phyloP scores from a whole-genome alignment of 495 filamentous ascomycete species.

The Aspergillus nanangensis region DNA sequence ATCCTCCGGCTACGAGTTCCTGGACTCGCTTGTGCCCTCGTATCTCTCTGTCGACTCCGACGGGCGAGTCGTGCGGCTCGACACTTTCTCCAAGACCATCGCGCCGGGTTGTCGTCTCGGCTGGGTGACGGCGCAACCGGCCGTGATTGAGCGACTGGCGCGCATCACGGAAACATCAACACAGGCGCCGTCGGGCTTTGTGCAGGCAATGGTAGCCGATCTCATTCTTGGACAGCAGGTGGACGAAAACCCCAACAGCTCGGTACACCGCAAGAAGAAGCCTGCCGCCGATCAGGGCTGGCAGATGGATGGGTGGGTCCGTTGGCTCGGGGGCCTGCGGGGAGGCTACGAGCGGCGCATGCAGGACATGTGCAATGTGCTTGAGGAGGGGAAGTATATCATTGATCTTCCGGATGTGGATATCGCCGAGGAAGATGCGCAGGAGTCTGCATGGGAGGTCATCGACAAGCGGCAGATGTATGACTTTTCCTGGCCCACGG shows the following conservation, averaged over 20 bases:
- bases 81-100: slow-evolving; percentile 80
- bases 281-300: slow-evolving; percentile 48
- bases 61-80: slow-evolving; percentile 81
- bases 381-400: slow-evolving; percentile 60
- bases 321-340: slow-evolving; percentile 81
- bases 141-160: slow-evolving; percentile 66
- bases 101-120: slow-evolving; percentile 72
- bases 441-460: slow-evolving; percentile 57
- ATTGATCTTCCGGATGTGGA: slow-evolving; percentile 39
- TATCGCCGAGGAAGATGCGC: slow-evolving; percentile 23
- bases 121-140: slow-evolving; percentile 79
- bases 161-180: slow-evolving; percentile 71
- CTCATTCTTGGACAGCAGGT: slow-evolving; percentile 66
- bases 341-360: slow-evolving; percentile 80
- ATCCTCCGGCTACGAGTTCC: slow-evolving; percentile 69
- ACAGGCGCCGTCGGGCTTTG: slow-evolving; percentile 83
- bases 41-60: slow-evolving; percentile 73
- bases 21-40: slow-evolving; percentile 80
- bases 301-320: slow-evolving; percentile 82
- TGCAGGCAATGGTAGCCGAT: slow-evolving; percentile 74
- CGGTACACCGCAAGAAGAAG: slow-evolving; percentile 17
- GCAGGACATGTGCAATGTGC: slow-evolving; percentile 63
- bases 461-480: slow-evolving; percentile 67
- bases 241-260: slow-evolving; percentile 17
- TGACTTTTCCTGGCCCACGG: slow-evolving; percentile 73